Evolutionary conservation across 2,329 filamentous ascomycete genomes (phyloP), one percentile per base, ranked within the genome.

Genomic region (Westerdykella aurantiaca): DNA sequence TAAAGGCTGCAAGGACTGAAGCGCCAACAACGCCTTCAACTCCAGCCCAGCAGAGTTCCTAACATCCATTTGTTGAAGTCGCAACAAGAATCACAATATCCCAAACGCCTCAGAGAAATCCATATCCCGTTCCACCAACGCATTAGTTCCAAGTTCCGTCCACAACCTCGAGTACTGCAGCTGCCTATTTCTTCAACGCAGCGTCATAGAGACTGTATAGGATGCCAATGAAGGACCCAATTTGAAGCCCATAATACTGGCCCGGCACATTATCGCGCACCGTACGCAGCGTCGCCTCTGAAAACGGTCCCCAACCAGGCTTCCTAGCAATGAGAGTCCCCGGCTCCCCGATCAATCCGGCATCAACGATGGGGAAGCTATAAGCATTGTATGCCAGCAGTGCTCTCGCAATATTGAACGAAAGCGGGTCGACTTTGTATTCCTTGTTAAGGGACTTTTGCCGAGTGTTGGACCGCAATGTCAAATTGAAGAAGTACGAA

Each of bases 401-500:
- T 0, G 85, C 90, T 73, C 95, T 95, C 56, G 81, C 81, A 45
- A 97, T 82, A 72, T 90, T 95, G 71, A 94, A 98, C 17, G 84
- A 86, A 61, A 97, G 72, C 4, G 90, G 90, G 64, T 98, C 93
- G 51, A 91, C 81, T 5, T 75, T 71, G 51, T 83, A 82, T 51
- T 80, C 77, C 16, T 65, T 58, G 42, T 64, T 66, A 3, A 61
- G 57, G 14, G 67, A 66, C 47, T 67, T 65, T 61, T 64, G 67
- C 57, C 64, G 72, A 45, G 54, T 74, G 57, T 73, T 77, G 17
- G 74, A 72, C 34, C 77, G 74, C 42, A 79, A 69, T 33, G 83
- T 87, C 59, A 96, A 69, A 69, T 97, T 97, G 78, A 95, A 85
- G 66, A 96, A 95, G 72, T 93, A 97, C 21, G 86, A 88, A 34